Base-by-base conservation (phyloP, 2,329 filamentous ascomycete species). In the Aspergillus sp. region DNA sequence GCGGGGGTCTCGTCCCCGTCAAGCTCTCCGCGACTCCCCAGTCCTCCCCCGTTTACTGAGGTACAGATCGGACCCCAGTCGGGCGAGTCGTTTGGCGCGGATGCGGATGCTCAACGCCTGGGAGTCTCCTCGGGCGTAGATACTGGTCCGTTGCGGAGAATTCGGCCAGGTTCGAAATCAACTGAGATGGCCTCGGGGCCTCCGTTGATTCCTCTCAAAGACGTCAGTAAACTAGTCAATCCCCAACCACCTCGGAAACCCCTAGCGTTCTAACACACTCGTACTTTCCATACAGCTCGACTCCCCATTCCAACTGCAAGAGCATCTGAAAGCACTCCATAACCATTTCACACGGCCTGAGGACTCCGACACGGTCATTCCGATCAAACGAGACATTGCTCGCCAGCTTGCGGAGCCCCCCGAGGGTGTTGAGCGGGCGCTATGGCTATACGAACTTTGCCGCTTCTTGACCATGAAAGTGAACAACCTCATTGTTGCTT, bases 401-500 rank as follows among this genome's bases (percentile, higher is more conserved):
- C 78, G 84, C 55, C 83, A 87, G 66, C 86, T 99, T 40, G 88
- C 92, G 39, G 87, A 87, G 45, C 89, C 93, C 21, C 95, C 95
- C 0, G 83, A 87, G 21, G 88, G 89, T 57, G 88, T 95, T 64
- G 92, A 97, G 71, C 87, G 88, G 64, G 91, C 90, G 9, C 84
- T 98, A 44, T 99, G 95, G 95, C 88, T 98, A 46, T 99, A 98
- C 78, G 95, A 99, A 77, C 89, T 99, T 50, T 97, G 92, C 70
- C 92, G 95, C 60, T 96, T 98, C 73, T 87, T 99, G 58, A 96
- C 93, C 53, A 90, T 93, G 64, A 93, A 97, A 77, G 93, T 91
- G 73, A 99, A 99, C 79, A 87, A 88, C 62, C 85, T 99, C 56
- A 90, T 98, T 64, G 87, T 96, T 58, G 91, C 91, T 62, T 93